Evolutionary conservation across 73 alveolate species (phyloP).

Genomic region (Paramecium caudatum): DNA sequence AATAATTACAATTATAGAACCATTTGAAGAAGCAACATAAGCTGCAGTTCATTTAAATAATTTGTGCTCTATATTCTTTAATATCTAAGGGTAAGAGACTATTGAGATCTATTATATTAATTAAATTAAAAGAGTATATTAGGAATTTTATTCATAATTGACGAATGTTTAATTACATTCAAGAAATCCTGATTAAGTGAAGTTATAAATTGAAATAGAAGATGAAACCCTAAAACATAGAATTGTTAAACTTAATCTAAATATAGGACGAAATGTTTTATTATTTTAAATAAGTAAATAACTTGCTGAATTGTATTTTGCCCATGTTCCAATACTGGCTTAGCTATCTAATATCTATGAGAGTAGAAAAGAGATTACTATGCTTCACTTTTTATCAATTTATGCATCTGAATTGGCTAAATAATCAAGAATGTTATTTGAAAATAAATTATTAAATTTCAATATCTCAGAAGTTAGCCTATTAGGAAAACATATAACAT

Average conservation of each 20-base stretch:
- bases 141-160: neutral
- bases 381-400: slow-evolving; percentile 12
- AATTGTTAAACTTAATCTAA: slow-evolving; percentile 25
- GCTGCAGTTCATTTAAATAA: slow-evolving; percentile 18
- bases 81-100: slow-evolving; percentile 11
- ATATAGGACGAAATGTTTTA: neutral
- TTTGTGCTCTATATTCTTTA: neutral
- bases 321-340: neutral
- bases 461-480: slow-evolving; percentile 1
- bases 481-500: neutral
- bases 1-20: slow-evolving; percentile 6
- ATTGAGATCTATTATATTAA: slow-evolving; percentile 31
- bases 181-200: neutral
- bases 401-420: slow-evolving; percentile 9
- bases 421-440: neutral
- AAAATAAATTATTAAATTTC: neutral
- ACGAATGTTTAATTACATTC: slow-evolving; percentile 13
- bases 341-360: neutral
- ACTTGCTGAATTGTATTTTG: neutral
- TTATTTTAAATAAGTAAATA: neutral
- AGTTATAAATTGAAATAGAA: slow-evolving; percentile 5
- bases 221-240: slow-evolving; percentile 12
- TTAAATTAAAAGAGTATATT: slow-evolving; percentile 28
- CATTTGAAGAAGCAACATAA: slow-evolving; percentile 61
- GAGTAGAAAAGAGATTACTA: slow-evolving; percentile 1